phyloP scores from a whole-genome alignment of 2,329 filamentous ascomycete genomes.

The Arthroderma sp. region DNA sequence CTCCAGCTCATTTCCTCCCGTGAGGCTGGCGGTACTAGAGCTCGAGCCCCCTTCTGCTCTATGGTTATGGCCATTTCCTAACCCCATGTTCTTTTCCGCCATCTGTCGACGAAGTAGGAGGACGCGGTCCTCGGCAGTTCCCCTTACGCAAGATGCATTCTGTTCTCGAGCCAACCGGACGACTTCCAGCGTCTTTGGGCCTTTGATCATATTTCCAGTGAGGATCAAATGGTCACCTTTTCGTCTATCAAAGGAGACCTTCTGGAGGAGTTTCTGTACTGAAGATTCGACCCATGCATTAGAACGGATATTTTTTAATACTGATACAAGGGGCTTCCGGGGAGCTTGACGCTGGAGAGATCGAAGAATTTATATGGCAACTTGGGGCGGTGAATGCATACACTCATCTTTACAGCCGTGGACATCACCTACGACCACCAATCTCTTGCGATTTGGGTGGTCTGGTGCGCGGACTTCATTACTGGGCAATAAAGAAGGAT shows the following conservation, averaged over 20 bases:
- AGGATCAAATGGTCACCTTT: conserved; percentile 61
- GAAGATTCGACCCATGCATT: background rate
- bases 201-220: conserved; percentile 73
- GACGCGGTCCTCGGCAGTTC: conserved; percentile 83
- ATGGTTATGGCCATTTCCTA: no score
- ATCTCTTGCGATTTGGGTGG: conserved; percentile 36
- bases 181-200: conserved; percentile 68
- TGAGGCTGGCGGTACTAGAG: no score
- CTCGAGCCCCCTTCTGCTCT: no score
- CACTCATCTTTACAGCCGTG: conserved; percentile 70
- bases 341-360: no score
- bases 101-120: conserved; percentile 49
- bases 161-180: conserved; percentile 61
- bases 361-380: background rate
- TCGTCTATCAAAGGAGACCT: conserved; percentile 47
- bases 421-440: conserved; percentile 81
- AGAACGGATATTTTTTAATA: no score
- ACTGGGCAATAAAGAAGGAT: conserved; percentile 34
- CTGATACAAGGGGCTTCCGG: no score
- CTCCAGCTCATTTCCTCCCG: conserved; percentile 20
- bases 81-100: background rate
- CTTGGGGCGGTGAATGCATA: conserved; percentile 16
- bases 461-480: conserved; percentile 16
- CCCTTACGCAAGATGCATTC: conserved; percentile 68
- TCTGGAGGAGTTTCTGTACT: conserved; percentile 49